Evolutionary conservation across 768 basidiomycete species (phyloP).

Genomic region (Cyclocybe aegerita): DNA sequence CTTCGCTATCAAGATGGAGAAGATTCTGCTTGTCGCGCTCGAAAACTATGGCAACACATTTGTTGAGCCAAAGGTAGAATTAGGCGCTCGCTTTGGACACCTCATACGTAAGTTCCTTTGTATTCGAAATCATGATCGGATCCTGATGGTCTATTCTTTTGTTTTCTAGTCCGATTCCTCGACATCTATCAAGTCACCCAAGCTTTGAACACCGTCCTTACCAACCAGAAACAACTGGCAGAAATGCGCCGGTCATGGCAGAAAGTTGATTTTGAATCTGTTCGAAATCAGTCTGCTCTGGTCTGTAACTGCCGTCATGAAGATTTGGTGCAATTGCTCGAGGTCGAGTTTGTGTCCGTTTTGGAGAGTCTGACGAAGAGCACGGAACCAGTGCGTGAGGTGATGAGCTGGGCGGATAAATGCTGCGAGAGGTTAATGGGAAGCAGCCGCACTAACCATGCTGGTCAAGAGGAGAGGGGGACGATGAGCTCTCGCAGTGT

Average conservation of each 20-base stretch:
- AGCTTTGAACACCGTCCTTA: constrained; percentile 83
- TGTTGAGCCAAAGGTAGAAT: constrained; percentile 88
- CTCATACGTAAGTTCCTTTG: constrained; percentile 67
- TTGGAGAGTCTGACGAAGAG: constrained; percentile 72
- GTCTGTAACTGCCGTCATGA: constrained; percentile 93
- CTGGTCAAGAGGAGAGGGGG: constrained; percentile 65
- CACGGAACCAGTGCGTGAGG: constrained; percentile 78
- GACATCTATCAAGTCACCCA: constrained; percentile 93
- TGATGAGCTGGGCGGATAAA: constrained; percentile 91
- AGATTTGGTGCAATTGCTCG: constrained; percentile 80
- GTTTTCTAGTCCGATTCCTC: constrained; percentile 73
- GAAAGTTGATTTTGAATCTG: constrained; percentile 87
- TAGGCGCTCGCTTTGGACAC: constrained; percentile 89
- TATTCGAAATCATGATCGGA: constrained; percentile 5
- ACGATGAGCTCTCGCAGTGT: constrained; percentile 86
- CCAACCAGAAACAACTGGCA: constrained; percentile 78
- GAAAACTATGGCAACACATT: constrained; percentile 86
- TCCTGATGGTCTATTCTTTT: constrained; percentile 4
- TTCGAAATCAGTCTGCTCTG: constrained; percentile 88
- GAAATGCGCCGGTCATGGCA: constrained; percentile 90
- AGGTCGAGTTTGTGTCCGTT: constrained; percentile 80
- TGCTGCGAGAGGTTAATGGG: constrained; percentile 86
- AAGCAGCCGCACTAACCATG: constrained; percentile 51
- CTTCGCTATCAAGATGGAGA: constrained; percentile 93
- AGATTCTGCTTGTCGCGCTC: constrained; percentile 77